Evolutionary conservation across 164 flowering plant species (phyloP).

Genomic region (Macadamia tetraphylla): DNA sequence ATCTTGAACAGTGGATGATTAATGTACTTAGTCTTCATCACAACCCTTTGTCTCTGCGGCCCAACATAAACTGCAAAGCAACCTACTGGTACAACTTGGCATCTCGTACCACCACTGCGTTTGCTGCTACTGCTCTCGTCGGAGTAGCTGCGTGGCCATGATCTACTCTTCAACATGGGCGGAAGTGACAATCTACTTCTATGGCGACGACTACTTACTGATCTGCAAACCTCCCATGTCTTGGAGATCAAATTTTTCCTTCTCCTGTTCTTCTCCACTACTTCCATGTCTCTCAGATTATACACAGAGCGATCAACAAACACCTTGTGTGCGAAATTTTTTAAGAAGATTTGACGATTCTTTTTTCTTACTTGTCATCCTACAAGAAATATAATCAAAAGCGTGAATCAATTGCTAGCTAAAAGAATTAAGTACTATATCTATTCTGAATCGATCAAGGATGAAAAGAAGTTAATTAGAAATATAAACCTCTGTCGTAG

Average conservation of each 20-base stretch:
- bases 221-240: conserved; percentile 57
- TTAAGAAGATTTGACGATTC: too few species aligned
- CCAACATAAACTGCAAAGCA: conserved; percentile 63
- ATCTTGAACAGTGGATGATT: conserved; percentile 58
- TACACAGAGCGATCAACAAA: too few species aligned
- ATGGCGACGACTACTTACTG: conserved; percentile 21
- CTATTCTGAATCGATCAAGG: too few species aligned
- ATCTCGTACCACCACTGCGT: conserved; percentile 1
- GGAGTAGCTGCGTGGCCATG: conserved; percentile 32
- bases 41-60: conserved; percentile 39
- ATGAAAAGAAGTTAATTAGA: too few species aligned
- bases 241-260: conserved; percentile 36
- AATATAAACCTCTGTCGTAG: background rate
- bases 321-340: too few species aligned
- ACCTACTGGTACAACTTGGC: conserved; percentile 40
- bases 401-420: too few species aligned
- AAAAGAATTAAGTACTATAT: too few species aligned
- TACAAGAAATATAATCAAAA: too few species aligned
- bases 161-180: conserved; percentile 34
- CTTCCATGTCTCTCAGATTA: conserved; percentile 21
- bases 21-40: conserved; percentile 37
- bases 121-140: too few species aligned
- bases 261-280: conserved; percentile 20
- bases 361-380: too few species aligned
- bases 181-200: conserved; percentile 2